Evolutionary conservation across 257 asterid species (phyloP).

Genomic region (Echium plantagineum): DNA sequence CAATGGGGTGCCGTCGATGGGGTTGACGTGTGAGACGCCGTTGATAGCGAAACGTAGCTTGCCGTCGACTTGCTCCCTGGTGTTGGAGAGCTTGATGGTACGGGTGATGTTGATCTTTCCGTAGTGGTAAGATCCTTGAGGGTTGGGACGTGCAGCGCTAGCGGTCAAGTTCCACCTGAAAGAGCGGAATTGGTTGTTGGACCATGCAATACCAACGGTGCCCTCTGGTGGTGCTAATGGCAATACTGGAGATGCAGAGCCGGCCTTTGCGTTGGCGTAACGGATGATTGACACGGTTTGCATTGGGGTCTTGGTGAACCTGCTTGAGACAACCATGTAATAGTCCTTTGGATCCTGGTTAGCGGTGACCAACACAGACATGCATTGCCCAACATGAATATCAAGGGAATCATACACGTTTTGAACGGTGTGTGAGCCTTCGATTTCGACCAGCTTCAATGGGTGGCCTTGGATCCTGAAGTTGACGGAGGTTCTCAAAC

Average conservation of each 20-base stretch:
- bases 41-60: constrained; percentile 56
- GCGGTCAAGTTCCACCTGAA: constrained; percentile 70
- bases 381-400: constrained; percentile 66
- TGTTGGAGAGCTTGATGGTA: constrained; percentile 32
- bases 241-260: constrained; percentile 35
- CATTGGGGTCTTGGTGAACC: constrained; percentile 29
- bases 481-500: constrained; percentile 36
- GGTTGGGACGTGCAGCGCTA: constrained; percentile 76
- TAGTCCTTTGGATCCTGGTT: constrained; percentile 42
- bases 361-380: constrained; percentile 54
- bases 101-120: constrained; percentile 41
- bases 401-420: constrained; percentile 38
- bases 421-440: constrained; percentile 63
- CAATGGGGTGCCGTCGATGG: constrained; percentile 50
- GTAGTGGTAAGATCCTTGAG: constrained; percentile 81
- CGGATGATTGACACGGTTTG: constrained; percentile 46
- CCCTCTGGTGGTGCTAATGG: constrained; percentile 14
- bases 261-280: constrained; percentile 25
- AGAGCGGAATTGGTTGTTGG: constrained; percentile 58
- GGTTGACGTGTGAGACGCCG: constrained; percentile 37
- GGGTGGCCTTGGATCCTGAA: constrained; percentile 52
- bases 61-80: constrained; percentile 20
- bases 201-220: constrained; percentile 24
- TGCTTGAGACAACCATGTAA: constrained; percentile 43
- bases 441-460: constrained; percentile 63